Conservation (phyloP, 148 eudicot species). For the Arctostaphylos glauca region DNA sequence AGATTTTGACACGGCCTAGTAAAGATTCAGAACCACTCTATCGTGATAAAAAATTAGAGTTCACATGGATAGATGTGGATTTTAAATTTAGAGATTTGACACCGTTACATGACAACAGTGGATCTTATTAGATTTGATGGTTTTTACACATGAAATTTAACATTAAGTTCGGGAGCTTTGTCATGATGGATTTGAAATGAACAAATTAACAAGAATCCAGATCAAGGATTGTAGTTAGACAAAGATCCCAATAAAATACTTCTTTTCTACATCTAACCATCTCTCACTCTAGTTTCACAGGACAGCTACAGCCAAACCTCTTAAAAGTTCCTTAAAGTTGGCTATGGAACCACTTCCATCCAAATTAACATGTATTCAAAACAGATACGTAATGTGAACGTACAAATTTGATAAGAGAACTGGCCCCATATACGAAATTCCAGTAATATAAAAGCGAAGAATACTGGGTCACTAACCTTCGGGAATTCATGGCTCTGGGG, state of each 20-base stretch:
- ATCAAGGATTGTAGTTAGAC: neutral
- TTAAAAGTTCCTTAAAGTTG: too few species aligned
- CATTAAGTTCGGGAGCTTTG: neutral
- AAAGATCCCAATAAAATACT: neutral
- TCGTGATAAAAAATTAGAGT: too few species aligned
- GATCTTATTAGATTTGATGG: neutral
- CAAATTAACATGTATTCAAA: neutral
- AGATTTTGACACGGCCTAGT: too few species aligned
- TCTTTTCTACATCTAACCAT: neutral
- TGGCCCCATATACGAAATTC: neutral
- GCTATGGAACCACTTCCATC: neutral
- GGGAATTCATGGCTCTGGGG: conserved; percentile 40
- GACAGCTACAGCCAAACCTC: neutral
- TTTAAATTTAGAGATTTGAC: neutral
- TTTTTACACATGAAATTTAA: neutral
- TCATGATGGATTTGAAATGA: neutral
- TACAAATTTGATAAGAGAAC: neutral
- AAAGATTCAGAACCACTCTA: too few species aligned
- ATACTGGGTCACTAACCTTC: conserved; percentile 36
- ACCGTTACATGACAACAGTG: neutral
- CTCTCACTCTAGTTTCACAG: neutral
- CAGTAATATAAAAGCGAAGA: neutral
- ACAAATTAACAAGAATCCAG: neutral
- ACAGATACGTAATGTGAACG: neutral
- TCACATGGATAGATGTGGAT: neutral